Evolutionary conservation across 2,329 filamentous ascomycete genomes (phyloP), one percentile per base, ranked within the genome.

Genomic region (Aspergillus hiratsukae): DNA sequence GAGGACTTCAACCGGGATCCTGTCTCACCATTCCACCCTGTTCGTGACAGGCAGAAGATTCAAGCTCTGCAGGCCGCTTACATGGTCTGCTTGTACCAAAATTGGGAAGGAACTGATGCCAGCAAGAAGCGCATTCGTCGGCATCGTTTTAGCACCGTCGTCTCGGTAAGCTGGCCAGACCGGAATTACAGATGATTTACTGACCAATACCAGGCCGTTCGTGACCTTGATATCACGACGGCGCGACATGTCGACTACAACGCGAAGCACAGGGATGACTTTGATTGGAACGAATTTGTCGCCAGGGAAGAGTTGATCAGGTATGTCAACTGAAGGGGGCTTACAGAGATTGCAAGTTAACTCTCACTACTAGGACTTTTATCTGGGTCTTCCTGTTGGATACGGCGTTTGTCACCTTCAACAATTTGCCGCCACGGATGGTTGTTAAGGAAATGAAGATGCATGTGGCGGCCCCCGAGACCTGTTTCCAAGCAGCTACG

Each of bases 381-480:
- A 59, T 67, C 2, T 76, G 67, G 65, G 66, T 74, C 4, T 74
- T 74, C 27, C 58, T 76, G 4, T 57, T 76, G 11, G 74, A 76
- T 51, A 71, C 73, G 0, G 72, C 72, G 0, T 76, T 76, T 52
- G 68, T 74, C 28, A 75, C 75, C 11, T 76, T 76, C 61, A 75
- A 76, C 62, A 76, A 76, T 40, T 56, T 72, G 0, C 74, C 74
- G 1, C 73, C 73, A n/a, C 65, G 74, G 11, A 71, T 76, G 67
- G 69, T 73, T 0, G 69, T 75, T 45, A 71, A 71, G 51, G 74
- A 76, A 56, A 72, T 75, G 70, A 71, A 65, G 31, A 72, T 74
- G 61, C 64, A 70, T 48, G 62, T 72, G 61, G 70, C 70, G 9
- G 63, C 60, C 11, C 66, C 72, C 0, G 74, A 75, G 58, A 57